phyloP scores from a whole-genome alignment of 2,329 filamentous ascomycete species.

The Botrytis tulipae region DNA sequence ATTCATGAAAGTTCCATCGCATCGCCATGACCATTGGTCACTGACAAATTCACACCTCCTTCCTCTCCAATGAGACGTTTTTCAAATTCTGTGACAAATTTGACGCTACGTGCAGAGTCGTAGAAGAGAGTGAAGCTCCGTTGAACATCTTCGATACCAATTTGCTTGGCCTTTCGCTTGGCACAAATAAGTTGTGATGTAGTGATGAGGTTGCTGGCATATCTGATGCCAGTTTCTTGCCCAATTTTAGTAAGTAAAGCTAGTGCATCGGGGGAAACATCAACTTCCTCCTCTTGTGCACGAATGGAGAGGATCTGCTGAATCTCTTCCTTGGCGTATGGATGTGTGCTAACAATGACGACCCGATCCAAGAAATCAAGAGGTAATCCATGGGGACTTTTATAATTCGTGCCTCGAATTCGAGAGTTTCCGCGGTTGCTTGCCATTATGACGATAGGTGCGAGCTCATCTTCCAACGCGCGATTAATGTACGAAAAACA shows the following conservation, averaged over 20 bases:
- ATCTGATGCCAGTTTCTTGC: conserved; percentile 84
- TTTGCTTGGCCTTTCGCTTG: conserved; percentile 82
- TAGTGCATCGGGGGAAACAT: conserved; percentile 83
- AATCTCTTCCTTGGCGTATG: conserved; percentile 81
- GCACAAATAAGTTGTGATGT: conserved; percentile 84
- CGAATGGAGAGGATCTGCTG: conserved; percentile 89
- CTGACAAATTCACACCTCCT: conserved; percentile 71
- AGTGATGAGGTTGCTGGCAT: conserved; percentile 97
- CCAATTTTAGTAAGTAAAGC: conserved; percentile 95
- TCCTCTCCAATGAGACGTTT: conserved; percentile 88
- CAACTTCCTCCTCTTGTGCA: conserved; percentile 93
- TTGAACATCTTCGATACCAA: conserved; percentile 85
- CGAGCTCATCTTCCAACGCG: conserved; percentile 88
- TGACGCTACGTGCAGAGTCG: conserved; percentile 81
- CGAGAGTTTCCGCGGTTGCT: conserved; percentile 90
- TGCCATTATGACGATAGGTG: conserved; percentile 98
- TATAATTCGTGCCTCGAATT: conserved; percentile 91
- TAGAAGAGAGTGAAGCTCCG: conserved; percentile 93
- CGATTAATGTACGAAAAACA: conserved; percentile 99
- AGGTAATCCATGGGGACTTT: conserved; percentile 87
- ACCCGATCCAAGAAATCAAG: conserved; percentile 95
- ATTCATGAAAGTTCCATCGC: conserved; percentile 57
- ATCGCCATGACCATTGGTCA: conserved; percentile 58
- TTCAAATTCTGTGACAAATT: conserved; percentile 87
- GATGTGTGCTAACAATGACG: conserved; percentile 90